Percentiles rank a stretch among this genome's conserved stretches.
Evolutionary conservation across 306 rosid species (phyloP).

Genomic region (Mimosa pudica): DNA sequence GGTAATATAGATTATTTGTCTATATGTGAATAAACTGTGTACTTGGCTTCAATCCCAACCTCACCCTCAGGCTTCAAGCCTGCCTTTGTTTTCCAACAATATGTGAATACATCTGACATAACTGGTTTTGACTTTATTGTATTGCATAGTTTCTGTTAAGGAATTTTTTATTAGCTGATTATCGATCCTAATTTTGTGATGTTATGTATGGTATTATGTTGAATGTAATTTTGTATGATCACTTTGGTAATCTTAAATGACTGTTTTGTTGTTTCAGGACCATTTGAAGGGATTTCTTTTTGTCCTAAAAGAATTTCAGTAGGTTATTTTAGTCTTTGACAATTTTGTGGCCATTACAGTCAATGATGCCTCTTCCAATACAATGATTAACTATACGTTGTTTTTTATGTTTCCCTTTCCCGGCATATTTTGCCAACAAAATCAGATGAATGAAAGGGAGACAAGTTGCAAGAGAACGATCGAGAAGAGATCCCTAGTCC

Average conservation of each 20-base stretch:
- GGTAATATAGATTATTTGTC: background rate
- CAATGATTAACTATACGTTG: slow-evolving; percentile 4
- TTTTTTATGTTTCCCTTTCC: background rate
- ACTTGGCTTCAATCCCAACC: too few relatives aligned
- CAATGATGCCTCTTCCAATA: slow-evolving; percentile 12
- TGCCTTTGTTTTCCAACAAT: background rate
- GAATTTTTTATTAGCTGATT: background rate
- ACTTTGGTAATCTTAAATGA: slow-evolving; percentile 19
- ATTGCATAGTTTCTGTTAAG: background rate
- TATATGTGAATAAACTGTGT: background rate
- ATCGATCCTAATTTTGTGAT: slow-evolving; percentile 6
- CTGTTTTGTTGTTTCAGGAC: slow-evolving; percentile 56
- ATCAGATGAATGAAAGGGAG: slow-evolving; percentile 68
- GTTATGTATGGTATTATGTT: slow-evolving; percentile 12
- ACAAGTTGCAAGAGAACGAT: slow-evolving; percentile 60
- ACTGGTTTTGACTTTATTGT: slow-evolving; percentile 10
- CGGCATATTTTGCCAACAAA: slow-evolving; percentile 41
- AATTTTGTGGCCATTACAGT: slow-evolving; percentile 20
- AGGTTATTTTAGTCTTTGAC: slow-evolving; percentile 40
- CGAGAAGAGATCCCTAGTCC: slow-evolving; percentile 88
- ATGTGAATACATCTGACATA: slow-evolving; percentile 6
- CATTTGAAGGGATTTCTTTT: slow-evolving; percentile 80
- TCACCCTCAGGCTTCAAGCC: background rate
- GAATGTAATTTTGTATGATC: background rate
- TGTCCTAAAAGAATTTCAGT: slow-evolving; percentile 72